Evolutionary conservation across 2,329 filamentous ascomycete genomes (phyloP).

Genomic region (Sarocladium strictum): DNA sequence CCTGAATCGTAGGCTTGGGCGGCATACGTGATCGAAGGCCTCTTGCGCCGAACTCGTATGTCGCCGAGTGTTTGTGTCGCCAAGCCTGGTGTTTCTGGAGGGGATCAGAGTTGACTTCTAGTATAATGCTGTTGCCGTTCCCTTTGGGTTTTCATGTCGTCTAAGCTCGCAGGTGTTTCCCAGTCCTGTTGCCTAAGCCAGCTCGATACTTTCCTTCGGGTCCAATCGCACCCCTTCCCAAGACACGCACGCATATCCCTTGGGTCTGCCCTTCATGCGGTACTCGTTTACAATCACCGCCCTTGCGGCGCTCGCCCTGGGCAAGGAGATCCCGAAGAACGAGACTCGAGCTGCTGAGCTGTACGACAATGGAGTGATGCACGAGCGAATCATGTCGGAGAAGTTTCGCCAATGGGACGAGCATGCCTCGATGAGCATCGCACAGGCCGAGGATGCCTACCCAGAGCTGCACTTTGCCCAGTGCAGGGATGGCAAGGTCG

Average conservation of each 20-base stretch:
- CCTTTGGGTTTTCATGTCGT: too few species aligned
- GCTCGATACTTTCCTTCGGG: too few species aligned
- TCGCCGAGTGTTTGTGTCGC: too few species aligned
- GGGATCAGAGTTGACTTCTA: too few species aligned
- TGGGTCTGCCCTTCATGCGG: too few species aligned
- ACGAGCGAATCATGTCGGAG: conserved; percentile 17
- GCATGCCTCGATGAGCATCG: conserved; percentile 2
- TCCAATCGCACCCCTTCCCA: too few species aligned
- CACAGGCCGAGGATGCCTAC: conserved; percentile 21
- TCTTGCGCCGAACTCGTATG: too few species aligned
- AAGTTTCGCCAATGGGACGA: conserved; percentile 11
- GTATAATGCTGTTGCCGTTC: too few species aligned
- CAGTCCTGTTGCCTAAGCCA: neutral
- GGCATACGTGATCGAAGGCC: too few species aligned
- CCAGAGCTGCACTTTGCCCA: conserved; percentile 25
- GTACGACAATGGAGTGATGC: conserved; percentile 25
- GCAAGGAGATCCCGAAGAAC: conserved; percentile 25
- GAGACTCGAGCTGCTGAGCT: conserved; percentile 21
- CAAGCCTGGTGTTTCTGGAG: too few species aligned
- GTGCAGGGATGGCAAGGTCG: conserved; percentile 35
- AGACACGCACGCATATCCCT: too few species aligned
- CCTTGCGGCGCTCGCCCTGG: conserved; percentile 12
- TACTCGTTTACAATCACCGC: conserved; percentile 5
- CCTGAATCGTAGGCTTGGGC: neutral
- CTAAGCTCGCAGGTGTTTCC: too few species aligned